Evolutionary conservation across 768 basidiomycete species (phyloP), one percentile per base, ranked within the genome.

Genomic region (Krasilnikovozyma curviuscula): DNA sequence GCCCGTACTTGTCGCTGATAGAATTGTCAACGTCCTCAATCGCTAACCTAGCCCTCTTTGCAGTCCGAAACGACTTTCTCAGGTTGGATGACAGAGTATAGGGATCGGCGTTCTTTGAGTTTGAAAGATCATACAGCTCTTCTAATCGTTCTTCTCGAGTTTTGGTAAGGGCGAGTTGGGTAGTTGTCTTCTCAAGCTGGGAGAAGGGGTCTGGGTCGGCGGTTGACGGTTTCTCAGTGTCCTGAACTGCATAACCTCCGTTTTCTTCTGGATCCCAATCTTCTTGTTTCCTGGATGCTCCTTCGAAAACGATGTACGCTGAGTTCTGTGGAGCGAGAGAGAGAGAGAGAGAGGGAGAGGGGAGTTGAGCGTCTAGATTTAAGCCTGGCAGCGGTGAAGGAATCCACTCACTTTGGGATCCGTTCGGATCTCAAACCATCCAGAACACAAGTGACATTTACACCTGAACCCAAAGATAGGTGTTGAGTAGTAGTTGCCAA

Each of bases 391-490:
- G 29, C 8, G 21, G 18, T 13, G n/a, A n/a, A n/a, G 30, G 40
- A 19, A 18, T 19, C 27, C 5, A 50, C 68, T 43, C 55, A 83
- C 89, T 78, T 95, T 81, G 2, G 91, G 91, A 59, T 98, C 91
- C 7, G 93, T 97, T 55, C 89, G 75, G 44, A 98, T 88, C 68
- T 93, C 89, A 55, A 97, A 95, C 88, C 88, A 91, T n/a, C 78
- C 79, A 54, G 77, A 76, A 60, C 93, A 97, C 1, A 95, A 67
- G 63, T 95, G 89, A 60, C 91, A 98, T 73, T 98, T 98, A 67
- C 93, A 97, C 39, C 88, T 74, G 64, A 98, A 98, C 6, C 79
- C 82, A 61, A 70, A 97, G 46, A 98, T 95, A 9, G 88, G 83
- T 0, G 89, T 95, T 6, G 84, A 83, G 61, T 81, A 86, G 66